These are phyloP conservation scores for Podospora pseudopauciseta DNA, from an alignment of 495 filamentous ascomycete species.

Conservation along the genomic window DNA sequence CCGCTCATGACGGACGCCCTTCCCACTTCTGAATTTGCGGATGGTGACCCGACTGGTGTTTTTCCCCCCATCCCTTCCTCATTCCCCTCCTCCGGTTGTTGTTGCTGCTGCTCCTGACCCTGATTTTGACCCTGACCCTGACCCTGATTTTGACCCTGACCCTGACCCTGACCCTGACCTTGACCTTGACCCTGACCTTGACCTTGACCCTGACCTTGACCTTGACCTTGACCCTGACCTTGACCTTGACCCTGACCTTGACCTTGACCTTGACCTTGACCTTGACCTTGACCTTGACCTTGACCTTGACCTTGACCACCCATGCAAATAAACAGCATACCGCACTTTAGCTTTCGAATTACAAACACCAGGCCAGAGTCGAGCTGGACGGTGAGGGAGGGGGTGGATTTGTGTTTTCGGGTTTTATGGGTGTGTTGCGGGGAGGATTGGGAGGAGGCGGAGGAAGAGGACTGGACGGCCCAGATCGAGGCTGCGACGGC, in stretches of 20 bases:
- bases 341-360: slow-evolving; percentile 46
- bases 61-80: not conserved
- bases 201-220: not conserved
- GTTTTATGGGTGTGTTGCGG: slow-evolving; percentile 2
- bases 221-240: too few relatives aligned
- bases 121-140: not conserved
- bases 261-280: too few relatives aligned
- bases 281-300: not conserved
- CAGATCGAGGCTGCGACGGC: slow-evolving; percentile 49
- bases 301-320: slow-evolving; percentile 30
- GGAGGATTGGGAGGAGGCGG: slow-evolving; percentile 21
- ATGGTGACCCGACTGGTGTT: slow-evolving; percentile 13
- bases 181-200: not conserved
- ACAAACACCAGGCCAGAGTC: slow-evolving; percentile 41
- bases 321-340: slow-evolving; percentile 52
- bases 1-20: not conserved
- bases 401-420: not conserved
- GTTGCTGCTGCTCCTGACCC: not conserved
- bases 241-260: too few relatives aligned
- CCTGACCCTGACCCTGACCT: not conserved
- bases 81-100: not conserved
- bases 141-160: not conserved
- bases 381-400: slow-evolving; percentile 47
- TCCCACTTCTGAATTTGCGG: slow-evolving; percentile 30
- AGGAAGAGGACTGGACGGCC: slow-evolving; percentile 18